Percentiles rank a stretch among this genome's conserved stretches.
phyloP scores from a whole-genome alignment of 1,139 yeast species.

The Pichia cactophila region DNA sequence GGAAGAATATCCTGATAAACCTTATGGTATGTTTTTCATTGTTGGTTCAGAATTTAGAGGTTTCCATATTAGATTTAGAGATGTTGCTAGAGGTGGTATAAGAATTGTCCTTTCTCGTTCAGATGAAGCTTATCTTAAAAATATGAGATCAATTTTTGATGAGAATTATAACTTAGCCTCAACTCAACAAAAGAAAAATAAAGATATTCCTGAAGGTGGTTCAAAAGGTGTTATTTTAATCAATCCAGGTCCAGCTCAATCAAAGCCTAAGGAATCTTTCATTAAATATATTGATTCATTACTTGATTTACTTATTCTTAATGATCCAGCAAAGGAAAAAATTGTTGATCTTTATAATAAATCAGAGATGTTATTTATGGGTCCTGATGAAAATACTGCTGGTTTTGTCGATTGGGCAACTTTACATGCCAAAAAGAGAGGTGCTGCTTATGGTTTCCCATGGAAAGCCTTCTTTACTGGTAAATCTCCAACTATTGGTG shows the following conservation, averaged over 20 bases:
- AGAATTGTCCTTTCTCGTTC: slow-evolving; percentile 89
- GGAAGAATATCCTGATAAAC: slow-evolving; percentile 84
- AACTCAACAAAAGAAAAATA: slow-evolving; percentile 94
- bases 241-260: slow-evolving; percentile 74
- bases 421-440: slow-evolving; percentile 81
- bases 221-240: slow-evolving; percentile 93
- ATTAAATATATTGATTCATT: slow-evolving; percentile 89
- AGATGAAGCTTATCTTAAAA: slow-evolving; percentile 76
- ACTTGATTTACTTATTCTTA: slow-evolving; percentile 68
- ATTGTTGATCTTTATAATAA: slow-evolving; percentile 79
- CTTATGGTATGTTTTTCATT: slow-evolving; percentile 90
- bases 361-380: slow-evolving; percentile 89
- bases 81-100: slow-evolving; percentile 97
- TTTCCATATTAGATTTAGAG: slow-evolving; percentile 94
- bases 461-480: slow-evolving; percentile 99
- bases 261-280: slow-evolving; percentile 77
- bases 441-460: slow-evolving; percentile 89
- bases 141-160: slow-evolving; percentile 84
- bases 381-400: slow-evolving; percentile 98
- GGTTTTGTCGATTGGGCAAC: slow-evolving; percentile 98
- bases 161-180: slow-evolving; percentile 94
- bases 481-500: slow-evolving; percentile 85
- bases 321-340: slow-evolving; percentile 64
- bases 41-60: slow-evolving; percentile 97
- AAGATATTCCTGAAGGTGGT: slow-evolving; percentile 99